phyloP scores from a whole-genome alignment of 192 early-diverging fungal species.

The Backusella luteola region DNA sequence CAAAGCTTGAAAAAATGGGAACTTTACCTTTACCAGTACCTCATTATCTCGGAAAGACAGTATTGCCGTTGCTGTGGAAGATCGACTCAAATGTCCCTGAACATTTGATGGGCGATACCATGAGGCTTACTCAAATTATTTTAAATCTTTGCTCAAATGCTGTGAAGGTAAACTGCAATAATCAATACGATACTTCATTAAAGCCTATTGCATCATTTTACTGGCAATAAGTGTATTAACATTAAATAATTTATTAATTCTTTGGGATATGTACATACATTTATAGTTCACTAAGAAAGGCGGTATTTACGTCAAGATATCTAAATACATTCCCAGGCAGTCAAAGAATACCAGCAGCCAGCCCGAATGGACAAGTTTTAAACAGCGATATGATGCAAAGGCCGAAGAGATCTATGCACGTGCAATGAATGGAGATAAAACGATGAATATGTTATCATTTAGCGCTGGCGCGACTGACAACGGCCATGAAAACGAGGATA shows the following conservation, averaged over 20 bases:
- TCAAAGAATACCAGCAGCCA: neutral
- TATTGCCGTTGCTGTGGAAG: slow-evolving; percentile 49
- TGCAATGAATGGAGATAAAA: slow-evolving; percentile 14
- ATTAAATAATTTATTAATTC: neutral
- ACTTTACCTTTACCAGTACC: slow-evolving; percentile 8
- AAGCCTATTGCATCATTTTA: neutral
- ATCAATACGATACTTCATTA: neutral
- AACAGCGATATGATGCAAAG: slow-evolving; percentile 39
- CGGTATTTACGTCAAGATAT: slow-evolving; percentile 30
- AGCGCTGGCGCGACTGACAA: slow-evolving; percentile 15
- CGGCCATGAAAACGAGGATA: neutral
- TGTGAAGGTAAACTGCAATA: slow-evolving; percentile 44
- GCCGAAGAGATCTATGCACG: slow-evolving; percentile 32
- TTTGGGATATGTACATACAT: neutral
- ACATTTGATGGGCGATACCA: slow-evolving; percentile 52
- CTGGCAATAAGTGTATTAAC: neutral
- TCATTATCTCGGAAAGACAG: slow-evolving; percentile 16
- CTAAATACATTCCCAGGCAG: slow-evolving; percentile 26
- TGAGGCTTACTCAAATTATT: slow-evolving; percentile 49
- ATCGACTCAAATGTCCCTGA: slow-evolving; percentile 51
- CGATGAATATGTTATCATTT: neutral
- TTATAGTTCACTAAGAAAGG: slow-evolving; percentile 37
- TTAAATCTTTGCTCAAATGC: slow-evolving; percentile 56
- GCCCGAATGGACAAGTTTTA: slow-evolving; percentile 10
- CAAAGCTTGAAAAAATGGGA: slow-evolving; percentile 8